phyloP scores from a whole-genome alignment of 768 basidiomycete species.

The Boletus sensibilis region DNA sequence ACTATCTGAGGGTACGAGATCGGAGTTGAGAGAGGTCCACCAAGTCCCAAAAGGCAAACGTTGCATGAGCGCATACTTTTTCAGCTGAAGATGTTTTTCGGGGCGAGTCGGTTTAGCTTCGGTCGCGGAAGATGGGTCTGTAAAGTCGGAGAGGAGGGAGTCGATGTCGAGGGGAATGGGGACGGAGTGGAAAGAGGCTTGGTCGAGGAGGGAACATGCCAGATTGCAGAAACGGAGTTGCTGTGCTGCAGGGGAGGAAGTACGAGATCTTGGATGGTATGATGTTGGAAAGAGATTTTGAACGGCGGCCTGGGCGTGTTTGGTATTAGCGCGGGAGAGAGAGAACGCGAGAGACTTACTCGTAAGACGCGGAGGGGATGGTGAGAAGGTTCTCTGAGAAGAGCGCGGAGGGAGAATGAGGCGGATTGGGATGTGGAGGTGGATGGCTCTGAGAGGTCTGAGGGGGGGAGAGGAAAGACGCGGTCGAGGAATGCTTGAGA shows the following conservation, averaged over 20 bases:
- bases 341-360: conserved; percentile 40
- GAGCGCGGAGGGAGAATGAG: conserved; percentile 51
- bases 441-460: conserved; percentile 40
- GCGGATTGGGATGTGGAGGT: conserved; percentile 36
- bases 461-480: conserved; percentile 57
- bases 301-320: conserved; percentile 53
- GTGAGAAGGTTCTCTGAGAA: conserved; percentile 52
- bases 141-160: conserved; percentile 38
- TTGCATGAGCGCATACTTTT: conserved; percentile 76
- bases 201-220: conserved; percentile 68
- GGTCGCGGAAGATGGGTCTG: conserved; percentile 23
- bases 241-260: conserved; percentile 61
- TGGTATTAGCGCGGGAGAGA: conserved; percentile 8
- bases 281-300: conserved; percentile 67
- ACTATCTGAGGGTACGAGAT: conserved; percentile 36
- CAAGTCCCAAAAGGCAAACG: conserved; percentile 73
- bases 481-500: conserved; percentile 77
- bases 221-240: conserved; percentile 75
- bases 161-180: conserved; percentile 47
- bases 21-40: conserved; percentile 71
- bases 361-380: conserved; percentile 56
- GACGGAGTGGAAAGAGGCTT: conserved; percentile 53
- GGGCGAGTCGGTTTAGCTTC: conserved; percentile 25
- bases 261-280: conserved; percentile 60
- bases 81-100: conserved; percentile 35